A percentile compares a stretch with the other conserved stretches of the same genome.
Conservation (phyloP, 2,329 filamentous ascomycete species). For the Aureobasidium sp. region DNA sequence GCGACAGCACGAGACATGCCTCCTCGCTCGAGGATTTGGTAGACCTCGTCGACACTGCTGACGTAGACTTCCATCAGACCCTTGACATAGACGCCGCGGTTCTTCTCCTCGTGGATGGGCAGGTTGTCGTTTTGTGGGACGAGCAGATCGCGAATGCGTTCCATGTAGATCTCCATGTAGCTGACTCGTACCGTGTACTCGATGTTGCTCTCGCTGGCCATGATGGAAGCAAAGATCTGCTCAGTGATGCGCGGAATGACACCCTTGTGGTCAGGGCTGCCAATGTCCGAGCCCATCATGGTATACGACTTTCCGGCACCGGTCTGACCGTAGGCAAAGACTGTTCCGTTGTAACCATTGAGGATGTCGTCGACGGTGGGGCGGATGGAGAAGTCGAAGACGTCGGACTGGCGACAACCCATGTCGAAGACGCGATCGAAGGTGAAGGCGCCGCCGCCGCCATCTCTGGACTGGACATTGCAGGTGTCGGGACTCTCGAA, state of each 20-base stretch:
- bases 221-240: conserved; percentile 93
- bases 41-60: conserved; percentile 89
- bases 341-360: conserved; percentile 97
- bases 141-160: conserved; percentile 88
- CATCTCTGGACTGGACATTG: conserved; percentile 74
- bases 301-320: conserved; percentile 98
- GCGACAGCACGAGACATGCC: conserved; percentile 84
- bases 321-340: conserved; percentile 97
- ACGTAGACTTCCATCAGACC: conserved; percentile 92
- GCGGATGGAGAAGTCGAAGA: conserved; percentile 97
- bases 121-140: conserved; percentile 92
- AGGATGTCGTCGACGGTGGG: conserved; percentile 95
- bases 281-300: conserved; percentile 96
- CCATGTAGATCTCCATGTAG: conserved; percentile 99
- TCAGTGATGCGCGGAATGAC: conserved; percentile 96
- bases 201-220: conserved; percentile 84
- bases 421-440: conserved; percentile 98
- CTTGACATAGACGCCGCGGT: conserved; percentile 91
- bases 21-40: conserved; percentile 91
- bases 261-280: conserved; percentile 78
- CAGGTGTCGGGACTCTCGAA: conserved; percentile 89
- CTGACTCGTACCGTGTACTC: conserved; percentile 98
- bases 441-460: conserved; percentile 70
- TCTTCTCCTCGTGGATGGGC: conserved; percentile 97
- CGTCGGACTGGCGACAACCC: conserved; percentile 79